These are phyloP conservation scores for Bryum argenteum DNA, from an alignment of 225 moss, liverwort and hornwort species.

Conservation along the genomic window DNA sequence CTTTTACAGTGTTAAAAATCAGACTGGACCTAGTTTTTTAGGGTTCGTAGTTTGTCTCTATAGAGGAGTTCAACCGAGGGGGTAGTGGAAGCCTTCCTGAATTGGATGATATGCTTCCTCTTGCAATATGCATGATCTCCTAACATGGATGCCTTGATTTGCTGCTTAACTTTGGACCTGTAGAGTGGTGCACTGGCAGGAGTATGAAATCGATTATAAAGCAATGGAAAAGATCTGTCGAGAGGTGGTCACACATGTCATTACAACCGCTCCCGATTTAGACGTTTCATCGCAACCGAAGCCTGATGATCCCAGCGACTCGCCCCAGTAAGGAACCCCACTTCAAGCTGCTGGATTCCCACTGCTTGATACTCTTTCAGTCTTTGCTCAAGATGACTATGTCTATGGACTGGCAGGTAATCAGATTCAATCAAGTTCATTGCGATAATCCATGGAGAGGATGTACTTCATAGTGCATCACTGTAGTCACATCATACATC, in stretches of 20 bases:
- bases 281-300: conserved; percentile 35
- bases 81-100: too few species aligned
- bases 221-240: conserved; percentile 45
- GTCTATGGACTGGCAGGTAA: conserved; percentile 26
- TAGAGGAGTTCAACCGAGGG: too few species aligned
- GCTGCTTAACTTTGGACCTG: neutral
- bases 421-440: conserved; percentile 4
- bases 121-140: neutral
- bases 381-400: conserved; percentile 3
- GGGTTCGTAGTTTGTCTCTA: too few species aligned
- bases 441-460: conserved; percentile 6
- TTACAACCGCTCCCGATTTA: conserved; percentile 36
- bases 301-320: conserved; percentile 33
- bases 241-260: conserved; percentile 47
- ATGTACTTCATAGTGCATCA: neutral
- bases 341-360: neutral
- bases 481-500: conserved; percentile 9
- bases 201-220: conserved; percentile 43
- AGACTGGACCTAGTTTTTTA: too few species aligned
- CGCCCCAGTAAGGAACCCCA: conserved; percentile 33
- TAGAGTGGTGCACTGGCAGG: conserved; percentile 28
- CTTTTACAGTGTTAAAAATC: too few species aligned
- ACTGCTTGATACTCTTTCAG: conserved; percentile 12
- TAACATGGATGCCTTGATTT: neutral
- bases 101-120: neutral